Conservation (phyloP, 2,329 filamentous ascomycete species). For the Penicillium sp. region DNA sequence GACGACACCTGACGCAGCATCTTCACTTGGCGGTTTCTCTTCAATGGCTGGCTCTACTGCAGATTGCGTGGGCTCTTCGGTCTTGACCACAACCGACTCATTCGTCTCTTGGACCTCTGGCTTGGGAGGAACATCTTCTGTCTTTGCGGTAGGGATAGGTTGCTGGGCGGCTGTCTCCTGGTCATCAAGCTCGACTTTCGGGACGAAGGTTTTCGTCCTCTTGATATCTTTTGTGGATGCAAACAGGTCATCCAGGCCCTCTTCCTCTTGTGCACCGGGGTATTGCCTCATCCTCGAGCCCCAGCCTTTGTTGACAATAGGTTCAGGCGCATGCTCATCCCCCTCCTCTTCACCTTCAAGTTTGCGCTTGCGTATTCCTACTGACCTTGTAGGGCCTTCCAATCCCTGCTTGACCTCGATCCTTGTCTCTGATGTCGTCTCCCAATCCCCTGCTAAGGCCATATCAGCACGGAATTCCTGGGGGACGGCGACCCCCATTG, state of each 20-base stretch:
- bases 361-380: constrained; percentile 49
- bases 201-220: constrained; percentile 29
- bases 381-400: constrained; percentile 41
- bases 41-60: constrained; percentile 5
- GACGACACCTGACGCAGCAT: constrained; percentile 35
- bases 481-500: constrained; percentile 82
- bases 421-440: constrained; percentile 58
- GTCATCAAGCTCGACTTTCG: constrained; percentile 15
- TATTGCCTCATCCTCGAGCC: constrained; percentile 44
- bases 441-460: constrained; percentile 89
- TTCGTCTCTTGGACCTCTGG: constrained; percentile 14
- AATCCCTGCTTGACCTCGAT: constrained; percentile 43
- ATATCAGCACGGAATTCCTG: constrained; percentile 74
- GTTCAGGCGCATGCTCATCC: constrained; percentile 32
- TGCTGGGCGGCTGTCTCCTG: constrained; percentile 13
- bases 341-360: constrained; percentile 45
- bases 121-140: constrained; percentile 17
- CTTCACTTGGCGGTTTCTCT: constrained; percentile 22
- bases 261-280: constrained; percentile 40
- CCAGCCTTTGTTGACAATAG: constrained; percentile 44
- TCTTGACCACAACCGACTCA: constrained; percentile 22
- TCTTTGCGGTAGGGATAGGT: constrained; percentile 11
- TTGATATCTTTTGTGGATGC: constrained; percentile 43
- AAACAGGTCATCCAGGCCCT: constrained; percentile 46
- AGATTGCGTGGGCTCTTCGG: constrained; percentile 26